Conservation (phyloP, 257 asterid genomes). For the Hygrophila difformis region DNA sequence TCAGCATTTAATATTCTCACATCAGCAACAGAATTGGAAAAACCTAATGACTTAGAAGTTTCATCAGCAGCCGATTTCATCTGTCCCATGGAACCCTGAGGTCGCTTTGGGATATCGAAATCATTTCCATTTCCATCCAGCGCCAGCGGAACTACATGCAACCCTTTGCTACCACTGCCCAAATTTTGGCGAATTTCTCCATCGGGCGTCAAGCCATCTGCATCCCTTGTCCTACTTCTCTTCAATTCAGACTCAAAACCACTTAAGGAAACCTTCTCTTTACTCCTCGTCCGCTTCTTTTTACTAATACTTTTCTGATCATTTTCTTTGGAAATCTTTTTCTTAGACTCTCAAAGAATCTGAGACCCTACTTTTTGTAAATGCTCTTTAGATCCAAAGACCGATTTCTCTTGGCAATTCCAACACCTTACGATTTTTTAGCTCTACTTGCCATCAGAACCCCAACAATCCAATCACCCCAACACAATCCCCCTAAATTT, state of each 20-base stretch:
- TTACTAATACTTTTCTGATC: conserved; percentile 33
- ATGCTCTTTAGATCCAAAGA: conserved; percentile 82
- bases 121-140: conserved; percentile 47
- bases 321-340: conserved; percentile 25
- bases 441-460: conserved; percentile 68
- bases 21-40: conserved; percentile 28
- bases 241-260: conserved; percentile 41
- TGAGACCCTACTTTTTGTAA: conserved; percentile 41
- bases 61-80: conserved; percentile 36
- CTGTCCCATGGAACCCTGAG: conserved; percentile 67
- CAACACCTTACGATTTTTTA: conserved; percentile 44
- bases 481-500: conserved; percentile 31
- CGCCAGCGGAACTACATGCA: conserved; percentile 46
- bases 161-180: conserved; percentile 23
- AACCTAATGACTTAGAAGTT: conserved; percentile 23
- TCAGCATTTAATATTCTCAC: conserved; percentile 29
- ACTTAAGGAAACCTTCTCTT: conserved; percentile 52
- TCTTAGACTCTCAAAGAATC: conserved; percentile 29
- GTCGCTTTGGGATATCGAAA: conserved; percentile 74
- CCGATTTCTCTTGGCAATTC: conserved; percentile 58
- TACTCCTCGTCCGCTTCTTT: conserved; percentile 50
- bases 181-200: conserved; percentile 26
- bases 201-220: conserved; percentile 27
- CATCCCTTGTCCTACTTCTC: conserved; percentile 49
- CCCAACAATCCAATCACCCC: conserved; percentile 39